Conservation (phyloP, 139 green algal species). For the Pseudopediastrum boryanum region DNA sequence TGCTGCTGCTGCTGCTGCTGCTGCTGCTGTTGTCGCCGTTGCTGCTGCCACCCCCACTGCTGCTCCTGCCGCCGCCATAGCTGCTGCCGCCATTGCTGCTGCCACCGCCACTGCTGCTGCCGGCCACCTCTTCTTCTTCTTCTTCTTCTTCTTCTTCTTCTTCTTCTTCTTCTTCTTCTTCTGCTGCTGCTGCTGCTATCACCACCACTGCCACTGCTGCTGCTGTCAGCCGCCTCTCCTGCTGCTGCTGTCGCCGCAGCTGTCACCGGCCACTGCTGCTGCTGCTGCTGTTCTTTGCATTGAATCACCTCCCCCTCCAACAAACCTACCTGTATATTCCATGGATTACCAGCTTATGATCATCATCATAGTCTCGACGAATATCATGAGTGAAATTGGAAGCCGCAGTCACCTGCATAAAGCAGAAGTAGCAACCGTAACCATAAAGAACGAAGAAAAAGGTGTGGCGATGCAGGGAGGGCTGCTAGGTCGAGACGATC, state of each 20-base stretch:
- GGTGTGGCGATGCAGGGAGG: no score
- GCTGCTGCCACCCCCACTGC: neutral
- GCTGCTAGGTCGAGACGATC: no score
- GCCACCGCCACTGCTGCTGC: no score
- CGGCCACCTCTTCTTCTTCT: no score
- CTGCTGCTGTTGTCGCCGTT: neutral
- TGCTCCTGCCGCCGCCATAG: neutral
- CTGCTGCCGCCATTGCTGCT: no score
- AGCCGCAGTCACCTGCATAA: conserved; percentile 63
- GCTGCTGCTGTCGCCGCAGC: neutral
- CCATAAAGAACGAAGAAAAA: no score
- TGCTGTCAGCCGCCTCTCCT: neutral
- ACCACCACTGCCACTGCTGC: neutral
- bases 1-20: neutral
- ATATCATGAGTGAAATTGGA: conserved; percentile 81
- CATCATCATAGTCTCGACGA: conserved; percentile 32
- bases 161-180: neutral
- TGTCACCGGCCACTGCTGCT: neutral
- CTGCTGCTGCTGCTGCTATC: neutral
- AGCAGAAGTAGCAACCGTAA: no score
- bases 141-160: neutral
- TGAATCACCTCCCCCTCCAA: neutral
- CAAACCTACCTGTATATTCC: conserved; percentile 66
- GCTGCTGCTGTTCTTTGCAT: neutral
- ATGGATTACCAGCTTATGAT: conserved; percentile 58